Base-by-base conservation (phyloP, 2,329 filamentous ascomycete species). In the Fusarium tjaetaba region DNA sequence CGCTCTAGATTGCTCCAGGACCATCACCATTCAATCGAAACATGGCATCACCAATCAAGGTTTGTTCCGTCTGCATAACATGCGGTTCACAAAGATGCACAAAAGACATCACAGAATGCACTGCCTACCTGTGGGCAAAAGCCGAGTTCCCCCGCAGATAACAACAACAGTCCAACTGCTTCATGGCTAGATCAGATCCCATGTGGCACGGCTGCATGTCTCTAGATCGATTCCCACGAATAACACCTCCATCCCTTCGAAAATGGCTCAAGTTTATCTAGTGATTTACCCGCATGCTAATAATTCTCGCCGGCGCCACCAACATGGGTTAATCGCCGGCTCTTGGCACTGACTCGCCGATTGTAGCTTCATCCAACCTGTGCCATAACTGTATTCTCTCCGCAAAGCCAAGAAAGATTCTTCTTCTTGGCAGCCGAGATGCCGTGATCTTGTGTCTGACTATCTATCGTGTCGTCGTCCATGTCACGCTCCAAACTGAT, bases 131-230 rank as follows among this genome's bases (percentile, higher is more conserved):
- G 36, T 26, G 20, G 18, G 20, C 20, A 48, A 16, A 36, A 36
- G 36, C 36, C 36, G 16, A 36, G 36, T 36, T 36, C 36, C 36
- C 36, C 36, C 36, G 36, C 36, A 18, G 36, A 36, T 55, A 55
- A n/a, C 34, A 24, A 64, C 42, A 70, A n/a, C 42, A 46, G 43
- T 4, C 13, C 42, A 45, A 20, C 10, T 36, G 7, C 34, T 16
- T 36, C 34, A 36, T 10, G 18, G 18, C 11, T 10, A 52, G 24
- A 20, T 36, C 41, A 48, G 51, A 67, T 64, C 38, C 66, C 66
- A 64, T 73, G 70, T 73, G 71, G 63, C 71, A 61, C 55, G 56
- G 68, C 62, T 71, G 67, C 62, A 71, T 71, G 43, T 46, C 53
- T 60, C 61, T 46, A 65, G 34, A 45, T 18, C 53, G 48, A 68